A percentile compares a stretch with the other conserved stretches of the same genome.
These are phyloP conservation scores for Sutorius eximius DNA, from an alignment of 1,284 basidiomycete species.

Conservation along the genomic window DNA sequence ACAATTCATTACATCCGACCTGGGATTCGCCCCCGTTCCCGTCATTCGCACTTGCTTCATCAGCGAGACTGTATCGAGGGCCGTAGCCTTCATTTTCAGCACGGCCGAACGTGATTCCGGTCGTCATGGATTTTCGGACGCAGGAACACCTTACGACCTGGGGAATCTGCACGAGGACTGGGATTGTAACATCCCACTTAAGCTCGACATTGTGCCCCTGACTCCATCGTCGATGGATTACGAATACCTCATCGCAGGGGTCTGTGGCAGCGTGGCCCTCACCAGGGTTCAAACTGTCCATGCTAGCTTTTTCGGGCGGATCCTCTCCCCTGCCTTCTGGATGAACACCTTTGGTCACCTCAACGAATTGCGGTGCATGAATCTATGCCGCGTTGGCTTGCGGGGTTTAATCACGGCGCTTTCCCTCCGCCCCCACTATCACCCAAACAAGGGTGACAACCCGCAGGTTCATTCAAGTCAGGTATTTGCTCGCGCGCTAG, in stretches of 20 bases:
- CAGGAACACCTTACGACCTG: conserved; percentile 7
- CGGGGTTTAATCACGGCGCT: conserved; percentile 12
- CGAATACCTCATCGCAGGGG: conserved; percentile 11
- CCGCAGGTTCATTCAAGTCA: not conserved
- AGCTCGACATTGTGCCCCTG: conserved; percentile 11
- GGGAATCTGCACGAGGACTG: conserved; percentile 20
- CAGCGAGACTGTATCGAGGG: conserved; percentile 3
- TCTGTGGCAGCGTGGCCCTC: conserved; percentile 20
- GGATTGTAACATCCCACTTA: conserved; percentile 21
- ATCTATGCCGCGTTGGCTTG: conserved; percentile 6
- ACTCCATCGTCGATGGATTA: conserved; percentile 9
- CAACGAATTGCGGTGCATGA: conserved; percentile 11
- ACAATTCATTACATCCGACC: conserved; percentile 14
- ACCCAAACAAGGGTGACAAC: not conserved
- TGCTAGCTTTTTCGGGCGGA: conserved; percentile 5
- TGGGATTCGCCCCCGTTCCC: conserved; percentile 1
- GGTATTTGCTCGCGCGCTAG: conserved; percentile 34
- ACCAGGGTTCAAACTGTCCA: conserved; percentile 10
- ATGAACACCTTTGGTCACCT: conserved; percentile 15
- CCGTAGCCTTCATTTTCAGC: conserved; percentile 22
- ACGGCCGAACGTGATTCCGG: conserved; percentile 8
- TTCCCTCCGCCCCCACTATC: not conserved
- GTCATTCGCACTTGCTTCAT: conserved; percentile 17
- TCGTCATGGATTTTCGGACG: conserved; percentile 8
- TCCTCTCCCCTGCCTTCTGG: conserved; percentile 21